Evolutionary conservation across 192 early-diverging fungal species (phyloP).

Genomic region (Chytriomyces sp.): DNA sequence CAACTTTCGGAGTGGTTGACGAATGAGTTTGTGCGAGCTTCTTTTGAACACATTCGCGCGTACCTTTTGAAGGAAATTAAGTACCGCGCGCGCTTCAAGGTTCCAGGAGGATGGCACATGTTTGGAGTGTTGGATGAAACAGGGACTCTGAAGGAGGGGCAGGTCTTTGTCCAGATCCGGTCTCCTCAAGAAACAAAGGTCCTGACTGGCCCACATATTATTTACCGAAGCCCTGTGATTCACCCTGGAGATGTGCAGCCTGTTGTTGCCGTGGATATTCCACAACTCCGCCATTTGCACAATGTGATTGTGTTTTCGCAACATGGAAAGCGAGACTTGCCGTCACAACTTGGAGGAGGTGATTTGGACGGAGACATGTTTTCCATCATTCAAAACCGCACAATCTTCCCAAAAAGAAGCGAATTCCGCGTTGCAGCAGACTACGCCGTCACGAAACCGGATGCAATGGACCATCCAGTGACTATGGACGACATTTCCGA

Average conservation of each 20-base stretch:
- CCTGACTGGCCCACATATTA: conserved; percentile 37
- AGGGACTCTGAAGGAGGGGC: conserved; percentile 34
- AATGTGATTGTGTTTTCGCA: conserved; percentile 80
- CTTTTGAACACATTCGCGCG: conserved; percentile 33
- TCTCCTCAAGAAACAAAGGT: conserved; percentile 49
- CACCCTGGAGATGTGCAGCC: conserved; percentile 44
- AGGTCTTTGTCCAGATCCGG: conserved; percentile 46
- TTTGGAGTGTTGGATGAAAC: conserved; percentile 56
- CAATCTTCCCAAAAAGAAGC: conserved; percentile 5
- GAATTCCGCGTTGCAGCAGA: conserved; percentile 23
- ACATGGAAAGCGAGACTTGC: conserved; percentile 68
- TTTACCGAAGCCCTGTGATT: conserved; percentile 4
- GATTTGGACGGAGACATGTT: conserved; percentile 82
- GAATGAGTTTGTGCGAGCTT: conserved; percentile 21
- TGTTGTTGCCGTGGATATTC: conserved; percentile 36
- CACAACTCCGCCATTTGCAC: conserved; percentile 41
- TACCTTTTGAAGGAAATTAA: conserved; percentile 28
- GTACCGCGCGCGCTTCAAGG: conserved; percentile 44
- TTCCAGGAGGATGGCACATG: conserved; percentile 39
- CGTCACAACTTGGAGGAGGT: conserved; percentile 79
- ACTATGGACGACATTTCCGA: conserved; percentile 32
- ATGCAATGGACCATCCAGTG: conserved; percentile 9
- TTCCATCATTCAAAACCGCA: conserved; percentile 22
- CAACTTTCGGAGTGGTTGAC: background rate
- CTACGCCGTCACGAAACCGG: background rate